Conservation (phyloP, 2,329 filamentous ascomycete genomes). For the Ophiosphaerella narmari region DNA sequence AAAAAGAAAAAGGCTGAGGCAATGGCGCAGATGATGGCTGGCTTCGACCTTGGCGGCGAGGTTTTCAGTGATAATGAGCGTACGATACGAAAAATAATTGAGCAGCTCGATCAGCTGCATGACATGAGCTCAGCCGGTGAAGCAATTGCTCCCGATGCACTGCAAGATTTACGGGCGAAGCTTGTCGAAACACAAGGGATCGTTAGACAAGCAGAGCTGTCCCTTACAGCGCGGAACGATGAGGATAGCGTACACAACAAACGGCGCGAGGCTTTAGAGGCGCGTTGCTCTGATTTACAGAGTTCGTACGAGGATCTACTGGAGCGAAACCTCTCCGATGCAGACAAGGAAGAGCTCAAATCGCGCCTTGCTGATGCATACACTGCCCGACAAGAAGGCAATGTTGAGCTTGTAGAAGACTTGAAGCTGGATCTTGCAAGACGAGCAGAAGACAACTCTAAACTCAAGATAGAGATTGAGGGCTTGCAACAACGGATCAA, state of each 20-base stretch:
- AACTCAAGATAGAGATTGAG: conserved; percentile 79
- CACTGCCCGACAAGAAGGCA: conserved; percentile 72
- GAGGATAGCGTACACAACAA: conserved; percentile 65
- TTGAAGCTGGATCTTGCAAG: conserved; percentile 75
- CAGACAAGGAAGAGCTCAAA: conserved; percentile 84
- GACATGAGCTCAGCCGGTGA: conserved; percentile 79
- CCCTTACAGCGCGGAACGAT: conserved; percentile 72
- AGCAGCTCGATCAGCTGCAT: conserved; percentile 78
- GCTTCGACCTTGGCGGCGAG: conserved; percentile 90
- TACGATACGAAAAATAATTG: conserved; percentile 80
- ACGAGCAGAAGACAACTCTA: conserved; percentile 80
- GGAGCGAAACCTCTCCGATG: conserved; percentile 75
- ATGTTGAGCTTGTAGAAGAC: conserved; percentile 74
- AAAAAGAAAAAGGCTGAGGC: conserved; percentile 98
- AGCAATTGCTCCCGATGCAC: conserved; percentile 77
- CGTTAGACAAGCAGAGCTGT: conserved; percentile 88
- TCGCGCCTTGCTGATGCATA: conserved; percentile 77
- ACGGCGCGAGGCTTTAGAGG: conserved; percentile 76
- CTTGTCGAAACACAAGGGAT: conserved; percentile 90
- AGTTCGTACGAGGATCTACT: conserved; percentile 84
- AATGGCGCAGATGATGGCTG: conserved; percentile 99
- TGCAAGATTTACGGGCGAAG: conserved; percentile 75
- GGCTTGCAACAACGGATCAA: conserved; percentile 77
- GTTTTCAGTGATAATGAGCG: conserved; percentile 93
- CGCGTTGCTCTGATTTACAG: conserved; percentile 73